Conservation (phyloP, 1,284 basidiomycete species). For the Rhodofomes roseus region DNA sequence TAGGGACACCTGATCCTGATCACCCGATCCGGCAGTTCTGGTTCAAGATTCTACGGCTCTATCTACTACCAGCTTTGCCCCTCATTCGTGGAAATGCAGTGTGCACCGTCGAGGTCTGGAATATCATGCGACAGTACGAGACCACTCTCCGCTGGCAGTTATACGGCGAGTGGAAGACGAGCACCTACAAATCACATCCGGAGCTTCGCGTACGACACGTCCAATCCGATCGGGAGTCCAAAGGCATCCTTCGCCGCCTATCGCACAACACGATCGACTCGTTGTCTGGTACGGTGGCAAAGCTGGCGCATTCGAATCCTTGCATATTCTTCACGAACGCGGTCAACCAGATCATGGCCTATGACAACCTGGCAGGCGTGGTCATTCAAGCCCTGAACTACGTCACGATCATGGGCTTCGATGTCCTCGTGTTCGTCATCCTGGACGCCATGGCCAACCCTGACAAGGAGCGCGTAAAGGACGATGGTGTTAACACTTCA, state of each 20-base stretch:
- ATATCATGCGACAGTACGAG: conserved; percentile 76
- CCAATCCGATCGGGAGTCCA: conserved; percentile 75
- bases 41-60: conserved; percentile 77
- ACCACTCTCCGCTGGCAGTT: conserved; percentile 82
- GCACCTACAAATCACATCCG: conserved; percentile 65
- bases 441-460: conserved; percentile 89
- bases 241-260: conserved; percentile 76
- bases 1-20: conserved; percentile 47
- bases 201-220: conserved; percentile 71
- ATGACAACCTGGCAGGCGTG: conserved; percentile 90
- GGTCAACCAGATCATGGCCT: conserved; percentile 93
- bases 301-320: conserved; percentile 92
- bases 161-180: conserved; percentile 94
- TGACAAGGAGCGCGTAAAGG: conserved; percentile 81
- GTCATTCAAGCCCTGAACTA: conserved; percentile 91
- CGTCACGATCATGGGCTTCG: conserved; percentile 90
- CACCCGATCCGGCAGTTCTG: conserved; percentile 68
- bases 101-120: conserved; percentile 86
- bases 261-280: conserved; percentile 82
- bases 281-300: conserved; percentile 87
- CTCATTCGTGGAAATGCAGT: conserved; percentile 84
- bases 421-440: conserved; percentile 87
- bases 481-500: conserved; percentile 88
- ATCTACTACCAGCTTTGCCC: conserved; percentile 85
- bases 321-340: conserved; percentile 89